Evolutionary conservation across 768 basidiomycete genomes (phyloP).

Genomic region (Kwoniella sp.): DNA sequence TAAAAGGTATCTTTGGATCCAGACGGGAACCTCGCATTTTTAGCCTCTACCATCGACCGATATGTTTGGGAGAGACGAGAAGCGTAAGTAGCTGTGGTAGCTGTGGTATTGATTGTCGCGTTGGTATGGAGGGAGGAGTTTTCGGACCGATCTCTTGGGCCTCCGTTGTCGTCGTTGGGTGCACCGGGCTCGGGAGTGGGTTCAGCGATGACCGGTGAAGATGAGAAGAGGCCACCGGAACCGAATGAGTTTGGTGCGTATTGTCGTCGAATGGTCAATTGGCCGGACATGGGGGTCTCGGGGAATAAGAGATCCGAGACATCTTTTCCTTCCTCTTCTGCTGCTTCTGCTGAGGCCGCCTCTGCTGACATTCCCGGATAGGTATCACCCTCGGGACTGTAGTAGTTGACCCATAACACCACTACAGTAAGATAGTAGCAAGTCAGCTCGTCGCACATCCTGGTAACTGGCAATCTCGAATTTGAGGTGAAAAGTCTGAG

Average conservation of each 20-base stretch:
- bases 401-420: too few species aligned
- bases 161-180: neutral
- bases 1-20: constrained; percentile 92
- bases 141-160: constrained; percentile 22
- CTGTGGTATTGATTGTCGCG: neutral
- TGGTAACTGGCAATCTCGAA: too few species aligned
- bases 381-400: too few species aligned
- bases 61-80: constrained; percentile 41
- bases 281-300: constrained; percentile 39
- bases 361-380: neutral
- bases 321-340: constrained; percentile 58
- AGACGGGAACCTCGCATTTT: constrained; percentile 24
- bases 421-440: too few species aligned
- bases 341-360: constrained; percentile 56
- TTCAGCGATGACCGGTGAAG: neutral
- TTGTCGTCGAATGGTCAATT: constrained; percentile 46
- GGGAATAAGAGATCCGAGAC: neutral
- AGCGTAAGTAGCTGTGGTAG: constrained; percentile 30
- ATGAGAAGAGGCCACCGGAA: constrained; percentile 10
- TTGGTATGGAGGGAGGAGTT: constrained; percentile 30
- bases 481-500: too few species aligned
- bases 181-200: neutral
- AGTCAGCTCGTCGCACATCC: too few species aligned
- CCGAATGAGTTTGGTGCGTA: constrained; percentile 23
- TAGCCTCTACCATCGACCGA: constrained; percentile 35